These are phyloP conservation scores for Glycyrrhiza uralensis DNA, from an alignment of 306 rosid genomes.

Conservation along the genomic window DNA sequence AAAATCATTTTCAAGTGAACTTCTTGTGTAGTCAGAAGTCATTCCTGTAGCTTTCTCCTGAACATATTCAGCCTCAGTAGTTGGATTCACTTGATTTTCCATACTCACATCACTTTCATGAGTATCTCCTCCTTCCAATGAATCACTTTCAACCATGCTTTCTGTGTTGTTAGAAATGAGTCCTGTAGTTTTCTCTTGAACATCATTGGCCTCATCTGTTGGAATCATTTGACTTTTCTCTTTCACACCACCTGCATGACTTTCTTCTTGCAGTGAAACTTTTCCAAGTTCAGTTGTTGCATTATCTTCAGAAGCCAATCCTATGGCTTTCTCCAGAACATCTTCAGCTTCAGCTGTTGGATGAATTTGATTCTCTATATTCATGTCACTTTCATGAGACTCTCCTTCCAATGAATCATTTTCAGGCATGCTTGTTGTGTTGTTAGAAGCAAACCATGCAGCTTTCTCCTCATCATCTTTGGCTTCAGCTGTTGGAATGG, in stretches of 20 bases:
- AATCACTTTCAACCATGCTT: constrained; percentile 11
- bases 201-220: constrained; percentile 20
- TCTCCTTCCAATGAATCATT: constrained; percentile 26
- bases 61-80: constrained; percentile 18
- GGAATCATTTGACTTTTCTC: constrained; percentile 25
- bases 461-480: constrained; percentile 28
- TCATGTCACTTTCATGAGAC: constrained; percentile 15
- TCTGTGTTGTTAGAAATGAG: constrained; percentile 20
- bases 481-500: constrained; percentile 27
- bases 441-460: constrained; percentile 18
- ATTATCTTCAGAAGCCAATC: background rate
- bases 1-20: constrained; percentile 28
- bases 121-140: constrained; percentile 31
- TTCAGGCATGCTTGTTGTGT: constrained; percentile 11
- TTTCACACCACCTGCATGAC: constrained; percentile 20
- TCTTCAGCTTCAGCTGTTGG: constrained; percentile 19
- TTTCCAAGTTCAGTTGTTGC: constrained; percentile 31
- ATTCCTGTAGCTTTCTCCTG: constrained; percentile 18
- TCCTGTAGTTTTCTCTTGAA: constrained; percentile 23
- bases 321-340: background rate
- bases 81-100: constrained; percentile 18
- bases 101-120: background rate
- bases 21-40: background rate
- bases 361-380: constrained; percentile 20
- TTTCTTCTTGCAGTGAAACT: constrained; percentile 21